Base-by-base conservation (phyloP, 176 grass and related monocot species). In the Avena sativa region DNA sequence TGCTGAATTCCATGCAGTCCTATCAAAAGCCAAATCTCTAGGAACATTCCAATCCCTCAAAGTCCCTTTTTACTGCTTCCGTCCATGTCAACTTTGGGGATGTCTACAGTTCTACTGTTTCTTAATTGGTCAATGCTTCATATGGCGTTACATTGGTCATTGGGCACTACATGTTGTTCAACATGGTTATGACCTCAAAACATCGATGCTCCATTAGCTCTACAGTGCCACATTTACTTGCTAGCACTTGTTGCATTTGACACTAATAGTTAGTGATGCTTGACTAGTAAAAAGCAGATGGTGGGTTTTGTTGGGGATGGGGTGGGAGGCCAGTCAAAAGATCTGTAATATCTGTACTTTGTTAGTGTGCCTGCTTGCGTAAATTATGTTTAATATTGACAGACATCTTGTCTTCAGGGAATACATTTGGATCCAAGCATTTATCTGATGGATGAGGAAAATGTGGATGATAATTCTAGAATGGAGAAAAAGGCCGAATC, bases 371-470 rank as follows among this genome's bases (percentile, higher is more conserved):
- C 14, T 14, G 51, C 17, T 36, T 59, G 16, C 77, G 55, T 87
- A 44, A 34, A 16, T 34, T 34, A 43, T 62, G 36, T 40, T 21
- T 78, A 52, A 50, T 87, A 14, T 76, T 87, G 46, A 7, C 4
- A 26, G 58, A 55, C 81, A 85, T 84, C 20, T 78, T 90, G 56
- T 47, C 87, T 76, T 23, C 56, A 98, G 96, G 96, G 96, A 77
- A 95, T 98, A 82, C 96, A 98, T 88, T 88, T 98, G 93, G 96
- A 98, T 94, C 96, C 96, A 86, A 95, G 96, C 65, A 95, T 98
- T 64, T 98, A 98, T 86, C 80, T 98, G 88, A 95, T 98, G 93
- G 92, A 95, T 36, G 93, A 98, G 58, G 96, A 98, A 79, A 95
- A 95, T 59, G 81, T 71, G 78, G 79, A 90, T 80, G 89, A 88